Evolutionary conservation across 495 filamentous ascomycete species (phyloP), one percentile per base, ranked within the genome.

Genomic region (Neurospora sp.): DNA sequence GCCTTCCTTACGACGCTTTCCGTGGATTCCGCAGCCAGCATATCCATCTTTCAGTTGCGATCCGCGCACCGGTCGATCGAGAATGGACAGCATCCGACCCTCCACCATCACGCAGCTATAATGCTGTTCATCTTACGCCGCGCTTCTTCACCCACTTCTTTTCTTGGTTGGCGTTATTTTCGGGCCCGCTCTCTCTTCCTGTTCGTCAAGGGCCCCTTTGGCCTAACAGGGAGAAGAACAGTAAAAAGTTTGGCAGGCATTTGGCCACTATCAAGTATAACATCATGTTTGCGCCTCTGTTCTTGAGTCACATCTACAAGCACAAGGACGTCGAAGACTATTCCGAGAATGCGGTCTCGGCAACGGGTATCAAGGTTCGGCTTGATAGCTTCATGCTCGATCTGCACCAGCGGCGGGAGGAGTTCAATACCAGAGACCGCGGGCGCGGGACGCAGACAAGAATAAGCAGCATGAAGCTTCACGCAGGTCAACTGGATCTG

Each of bases 91-190:
- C 91, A 11, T 87, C 92, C 3, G 91, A 90, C 79, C 79, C 88
- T 10, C 88, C 90, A 72, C 87, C 92, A 12, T 94, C 94, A 11
- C 87, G 87, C 70, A 97, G 94, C 80, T 98, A 98, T 83, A 99
- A 99, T 75, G 91, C 94, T 0, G 91, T 97, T 5, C 96, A 99
- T 80, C 85, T 98, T 66, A 94, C 90, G 11, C 96, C 96, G 8
- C 90, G 94, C 8, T 97, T 98, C 86, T 99, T 99, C 79, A 97
- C 94, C 3, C 96, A 98, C 77, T 99, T 99, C 84, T 98, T 94
- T 83, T 90, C 91, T 76, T 99, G 96, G 96, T 98, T 94, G 95
- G 92, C 91, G 12, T 88, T 98, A 74, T 99, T 99, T 82, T 93
- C 93, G 8, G 95, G 95, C 1, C 91, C 93, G 16, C 94, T 99